These are phyloP conservation scores for Dactylellina sp. DNA, from an alignment of 2,329 filamentous ascomycete genomes.

Conservation along the genomic window DNA sequence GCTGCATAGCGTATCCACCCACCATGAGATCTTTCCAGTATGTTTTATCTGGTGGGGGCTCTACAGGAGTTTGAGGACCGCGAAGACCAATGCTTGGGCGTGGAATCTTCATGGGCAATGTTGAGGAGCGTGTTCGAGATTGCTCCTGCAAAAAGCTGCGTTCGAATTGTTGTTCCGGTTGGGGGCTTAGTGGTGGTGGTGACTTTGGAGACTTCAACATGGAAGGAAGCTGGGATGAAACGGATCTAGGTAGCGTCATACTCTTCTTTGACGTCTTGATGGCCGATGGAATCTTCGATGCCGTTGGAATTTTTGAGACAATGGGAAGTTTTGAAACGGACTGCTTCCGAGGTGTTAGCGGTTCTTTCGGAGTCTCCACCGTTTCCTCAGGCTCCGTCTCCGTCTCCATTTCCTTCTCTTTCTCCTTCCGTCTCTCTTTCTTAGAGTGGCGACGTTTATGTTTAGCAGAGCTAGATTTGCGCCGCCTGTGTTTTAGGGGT, in stretches of 20 bases:
- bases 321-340: conserved; percentile 42
- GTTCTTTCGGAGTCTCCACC: conserved; percentile 32
- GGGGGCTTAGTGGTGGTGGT: conserved; percentile 25
- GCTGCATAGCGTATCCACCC: conserved; percentile 46
- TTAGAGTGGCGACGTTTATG: conserved; percentile 50
- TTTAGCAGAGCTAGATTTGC: conserved; percentile 47
- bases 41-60: conserved; percentile 44
- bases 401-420: conserved; percentile 31
- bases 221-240: conserved; percentile 35
- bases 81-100: conserved; percentile 50
- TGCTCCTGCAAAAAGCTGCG: conserved; percentile 17
- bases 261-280: conserved; percentile 43
- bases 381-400: conserved; percentile 22
- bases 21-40: conserved; percentile 55
- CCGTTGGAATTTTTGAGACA: conserved; percentile 49
- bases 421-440: conserved; percentile 38
- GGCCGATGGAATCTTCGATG: conserved; percentile 46
- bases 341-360: conserved; percentile 33
- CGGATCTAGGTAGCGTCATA: conserved; percentile 43
- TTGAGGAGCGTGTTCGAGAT: conserved; percentile 31
- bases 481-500: conserved; percentile 41
- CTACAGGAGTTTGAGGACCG: conserved; percentile 26
- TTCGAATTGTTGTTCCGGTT: conserved; percentile 32
- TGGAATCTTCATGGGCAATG: conserved; percentile 46
- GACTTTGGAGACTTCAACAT: conserved; percentile 30